Conservation (phyloP, 495 filamentous ascomycete species). For the Podospora appendiculata region DNA sequence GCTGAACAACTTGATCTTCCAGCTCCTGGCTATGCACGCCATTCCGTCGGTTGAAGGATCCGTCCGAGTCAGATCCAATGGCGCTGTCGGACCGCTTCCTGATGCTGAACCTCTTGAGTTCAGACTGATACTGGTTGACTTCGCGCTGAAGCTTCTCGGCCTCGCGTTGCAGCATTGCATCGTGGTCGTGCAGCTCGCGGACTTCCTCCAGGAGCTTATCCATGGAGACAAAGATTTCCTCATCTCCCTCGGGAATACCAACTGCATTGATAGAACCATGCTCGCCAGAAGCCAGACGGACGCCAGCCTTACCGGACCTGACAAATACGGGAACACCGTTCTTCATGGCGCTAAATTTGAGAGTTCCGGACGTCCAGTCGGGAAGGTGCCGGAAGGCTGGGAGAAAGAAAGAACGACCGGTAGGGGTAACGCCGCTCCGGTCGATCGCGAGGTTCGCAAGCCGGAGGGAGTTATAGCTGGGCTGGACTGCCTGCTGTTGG, state of each 20-base stretch:
- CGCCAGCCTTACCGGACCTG: constrained; percentile 17
- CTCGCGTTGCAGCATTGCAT: constrained; percentile 39
- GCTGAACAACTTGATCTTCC: constrained; percentile 34
- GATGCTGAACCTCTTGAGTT: constrained; percentile 30
- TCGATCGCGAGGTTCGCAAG: constrained; percentile 5
- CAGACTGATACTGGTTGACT: constrained; percentile 33
- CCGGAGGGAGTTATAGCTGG: constrained; percentile 1
- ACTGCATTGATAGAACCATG: constrained; percentile 32
- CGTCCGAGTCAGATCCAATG: constrained; percentile 38
- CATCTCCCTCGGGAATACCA: constrained; percentile 36
- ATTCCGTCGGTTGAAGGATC: constrained; percentile 28
- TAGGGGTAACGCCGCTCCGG: constrained; percentile 24
- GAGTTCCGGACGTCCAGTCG: constrained; percentile 37
- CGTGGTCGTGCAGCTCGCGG: constrained; percentile 40
- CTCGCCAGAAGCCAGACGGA: constrained; percentile 15
- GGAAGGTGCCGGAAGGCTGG: constrained; percentile 37
- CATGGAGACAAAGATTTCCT: constrained; percentile 43
- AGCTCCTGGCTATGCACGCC: constrained; percentile 26
- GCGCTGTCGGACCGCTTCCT: constrained; percentile 34
- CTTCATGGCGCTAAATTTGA: constrained; percentile 33
- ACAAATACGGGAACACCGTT: constrained; percentile 42
- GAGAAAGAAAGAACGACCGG: constrained; percentile 37
- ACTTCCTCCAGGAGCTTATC: constrained; percentile 50
- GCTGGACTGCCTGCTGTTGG: not conserved
- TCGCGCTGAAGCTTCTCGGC: constrained; percentile 40